Base-by-base conservation (phyloP, 768 basidiomycete species). In the Crepidotus variabilis region DNA sequence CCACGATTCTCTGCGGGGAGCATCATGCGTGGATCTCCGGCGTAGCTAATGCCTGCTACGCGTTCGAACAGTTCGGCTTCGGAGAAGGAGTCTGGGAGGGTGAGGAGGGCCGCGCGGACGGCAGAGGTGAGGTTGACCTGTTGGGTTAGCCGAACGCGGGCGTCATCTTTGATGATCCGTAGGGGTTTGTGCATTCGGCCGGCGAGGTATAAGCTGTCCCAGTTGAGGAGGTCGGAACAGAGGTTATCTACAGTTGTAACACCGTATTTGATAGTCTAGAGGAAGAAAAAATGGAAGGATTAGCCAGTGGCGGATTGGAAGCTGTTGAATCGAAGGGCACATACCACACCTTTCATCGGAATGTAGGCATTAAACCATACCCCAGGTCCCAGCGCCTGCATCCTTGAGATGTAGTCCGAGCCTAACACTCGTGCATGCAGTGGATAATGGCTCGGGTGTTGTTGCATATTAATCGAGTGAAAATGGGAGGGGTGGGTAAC, bases 141-240 rank as follows among this genome's bases (percentile, higher is more conserved):
- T 67, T 94, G 90, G 18, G 94, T 93, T 52, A 95, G 78, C 53
- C 90, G 86, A 14, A 98, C 92, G 36, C 94, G 88, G 1, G 94
- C 88, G 68, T 97, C 93, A 69, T 95, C 91, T 71, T 86, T 86
- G 71, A 97, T 89, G 65, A 96, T 95, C 50, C 92, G 85, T 49
- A 95, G 82, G 0, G 97, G 97, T 72, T 99, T 99, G 74, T 98
- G 97, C 86, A 98, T 93, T 33, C 97, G 82, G 0, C 97, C 97
- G 0, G 94, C 90, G 39, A 96, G 84, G 71, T 99, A 99, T 2
- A 98, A 80, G 21, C 93, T 83, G 45, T 86, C 81, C 97, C 97
- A 99, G 65, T 93, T 90, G 52, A 95, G 80, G 23, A 98, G 77
- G 67, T 99, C 97, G 0, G 86, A 82, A 63, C 91, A 94, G 24